Base-by-base conservation (phyloP, 1,139 yeast species). In the Hemisphaericaspora subhashii region DNA sequence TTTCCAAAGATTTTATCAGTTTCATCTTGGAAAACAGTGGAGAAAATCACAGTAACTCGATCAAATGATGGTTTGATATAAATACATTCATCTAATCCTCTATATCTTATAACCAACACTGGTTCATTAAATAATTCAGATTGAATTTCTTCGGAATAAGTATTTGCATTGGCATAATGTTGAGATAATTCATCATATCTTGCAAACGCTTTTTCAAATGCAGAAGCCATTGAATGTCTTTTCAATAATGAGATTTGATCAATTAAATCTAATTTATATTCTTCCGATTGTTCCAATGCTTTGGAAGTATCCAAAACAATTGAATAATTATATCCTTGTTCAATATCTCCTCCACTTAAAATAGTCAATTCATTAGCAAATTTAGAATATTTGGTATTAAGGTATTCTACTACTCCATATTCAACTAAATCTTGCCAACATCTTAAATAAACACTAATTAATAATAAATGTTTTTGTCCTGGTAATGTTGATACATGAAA, bases 1-100 rank as follows among this genome's bases (percentile, higher is more conserved):
- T 86, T 89, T 37, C 98, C 97, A 54, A 92, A 88, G 42, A 89
- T 81, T 61, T 87, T 87, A 65, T 92, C 99, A 8, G 98, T 92
- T 64, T 94, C 98, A 64, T 94, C 99, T 56, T 87, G 86, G 74
- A 92, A 92, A 32, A 88, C 75, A 3, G 98, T 92, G 37, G 96
- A 88, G 63, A 92, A 94, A 38, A 92, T 85, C 38, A 92, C 98
- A 0, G 99, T 94, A 40, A 94, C 96, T 60, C 99, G 81, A 64
- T 92, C 99, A 58, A 85, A 88, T 26, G 95, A 83, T 4, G 99
- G 96, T 63, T 84, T 85, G 55, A 94, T 82, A 60, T 80, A 92
- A 54, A 92, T 88, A 42, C 89, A 79, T 62, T 92, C 99, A 51
- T 86, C 92, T 33, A 58, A 50, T 38, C 94, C 98, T 58, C 99